Evolutionary conservation across 441 rosid genomes (phyloP), one percentile per base, ranked within the genome.

Genomic region (Pelargonium myrrhifolium): DNA sequence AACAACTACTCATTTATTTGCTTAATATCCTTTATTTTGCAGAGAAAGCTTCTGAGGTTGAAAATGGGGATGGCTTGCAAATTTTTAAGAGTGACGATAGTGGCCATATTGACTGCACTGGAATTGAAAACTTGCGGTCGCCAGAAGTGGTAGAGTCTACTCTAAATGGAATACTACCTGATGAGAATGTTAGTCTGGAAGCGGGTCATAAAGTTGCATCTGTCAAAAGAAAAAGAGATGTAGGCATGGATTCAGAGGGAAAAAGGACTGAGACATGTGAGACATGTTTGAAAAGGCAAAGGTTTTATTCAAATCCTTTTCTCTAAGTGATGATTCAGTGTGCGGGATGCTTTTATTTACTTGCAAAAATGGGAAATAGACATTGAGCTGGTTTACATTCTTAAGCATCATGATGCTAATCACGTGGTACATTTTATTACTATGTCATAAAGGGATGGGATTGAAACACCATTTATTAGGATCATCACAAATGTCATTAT

Each of bases 221-320:
- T 43, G 67, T 72, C 40, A 86, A 82, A 78, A 65, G 77, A 62
- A 80, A 80, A 80, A 62, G 83, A 70, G 66, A 66, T 39, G 62
- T 31, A 51, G 74, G 61, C 62, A 39, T 59, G 59, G 77, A 68
- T 77, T 64, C 69, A 72, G 85, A 76, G 26, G 61, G 61, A 20
- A 17, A 55, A 55, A 17, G 26, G 26, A 55, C 26, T 7, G 77
- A 75, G 73, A 72, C 53, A 43, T 71, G 81, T 78, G 72, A 51
- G 62, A 6, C 73, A 47, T 71, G 81, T 71, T 69, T 58, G 26
- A 85, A 85, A 67, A 79, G 77, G 69, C 76, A 76, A 79, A 88
- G 89, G 96, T 89, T 40, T 11, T 53, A 66, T 63, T 24, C 63
- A 55, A 58, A 20, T 37, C 43, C 71, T 45, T 24, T 62, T 58